Evolutionary conservation across 805 yeast species (phyloP), one percentile per base, ranked within the genome.

Genomic region (Starmerella ratchasimensis): DNA sequence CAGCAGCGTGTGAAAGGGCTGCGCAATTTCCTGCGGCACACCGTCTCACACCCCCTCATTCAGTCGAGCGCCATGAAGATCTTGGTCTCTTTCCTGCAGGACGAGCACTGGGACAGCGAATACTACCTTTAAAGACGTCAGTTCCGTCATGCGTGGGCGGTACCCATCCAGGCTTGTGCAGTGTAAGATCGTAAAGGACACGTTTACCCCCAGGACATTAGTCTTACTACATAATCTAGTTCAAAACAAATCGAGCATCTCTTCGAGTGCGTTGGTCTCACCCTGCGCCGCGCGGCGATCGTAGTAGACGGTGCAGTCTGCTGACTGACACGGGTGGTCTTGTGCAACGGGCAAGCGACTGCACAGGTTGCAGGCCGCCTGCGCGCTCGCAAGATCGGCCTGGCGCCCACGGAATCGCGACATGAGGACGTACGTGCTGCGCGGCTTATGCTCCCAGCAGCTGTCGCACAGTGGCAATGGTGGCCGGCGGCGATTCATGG

Each of bases 41-140:
- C 86, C 15, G 90, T 93, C 11, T 90, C 94, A 10, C 98, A 88
- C 57, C 98, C 98, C 1, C 60, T 88, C 44, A 61, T 88, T 42
- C 97, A 90, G 60, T 80, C 94, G 0, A 93, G 93, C 0, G 50
- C 48, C 4, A 68, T 88, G 16, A 72, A 74, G 48, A 74, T 77
- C 1, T 67, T 86, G 45, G 75, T 76, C 40, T 76, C 83, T 36
- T 88, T 90, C 51, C 74, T 90, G 37, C 95, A 88, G 58, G 86
- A 81, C 52, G 93, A 82, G 4, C 67, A 62, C 28, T 82, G 93
- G 93, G 81, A 71, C 46, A 64, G 64, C 48, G 33, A 39, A 14
- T 41, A 38, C 10, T 47, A 48, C 48, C 31, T 42, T 5, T 36
- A 40, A 24, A n/a, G n/a, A n/a, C n/a, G n/a, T n/a, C 11, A 23